Percentiles rank a stretch among this genome's conserved stretches.
These are phyloP conservation scores for Boletus rubropictus DNA, from an alignment of 768 basidiomycete species.

Conservation along the genomic window DNA sequence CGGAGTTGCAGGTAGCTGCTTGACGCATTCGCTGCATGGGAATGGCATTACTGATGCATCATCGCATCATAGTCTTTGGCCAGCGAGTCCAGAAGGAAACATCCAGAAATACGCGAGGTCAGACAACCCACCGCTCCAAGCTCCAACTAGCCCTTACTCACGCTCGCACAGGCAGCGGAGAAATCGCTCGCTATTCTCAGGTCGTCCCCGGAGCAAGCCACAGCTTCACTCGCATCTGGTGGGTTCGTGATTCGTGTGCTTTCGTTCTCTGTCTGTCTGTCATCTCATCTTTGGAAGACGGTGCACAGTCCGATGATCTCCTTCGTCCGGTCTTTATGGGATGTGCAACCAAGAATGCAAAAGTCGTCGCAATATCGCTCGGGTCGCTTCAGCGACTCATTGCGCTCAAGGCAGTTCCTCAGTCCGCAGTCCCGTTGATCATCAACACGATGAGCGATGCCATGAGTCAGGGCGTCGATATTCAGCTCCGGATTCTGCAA, in stretches of 20 bases:
- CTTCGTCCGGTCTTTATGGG: slow-evolving; percentile 90
- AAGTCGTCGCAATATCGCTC: slow-evolving; percentile 89
- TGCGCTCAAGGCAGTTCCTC: slow-evolving; percentile 76
- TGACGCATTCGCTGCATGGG: not conserved
- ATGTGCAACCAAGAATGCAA: slow-evolving; percentile 86
- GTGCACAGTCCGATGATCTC: slow-evolving; percentile 73
- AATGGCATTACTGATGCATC: slow-evolving; percentile 3
- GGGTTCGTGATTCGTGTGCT: slow-evolving; percentile 24
- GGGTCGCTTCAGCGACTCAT: slow-evolving; percentile 90
- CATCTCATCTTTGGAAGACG: slow-evolving; percentile 42
- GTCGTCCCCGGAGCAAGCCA: slow-evolving; percentile 78
- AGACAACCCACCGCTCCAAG: not conserved
- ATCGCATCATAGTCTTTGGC: slow-evolving; percentile 66
- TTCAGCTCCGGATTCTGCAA: slow-evolving; percentile 90
- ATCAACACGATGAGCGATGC: slow-evolving; percentile 82
- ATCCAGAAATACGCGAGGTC: slow-evolving; percentile 93
- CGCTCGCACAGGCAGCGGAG: slow-evolving; percentile 62
- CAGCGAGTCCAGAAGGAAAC: slow-evolving; percentile 81
- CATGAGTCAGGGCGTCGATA: slow-evolving; percentile 92
- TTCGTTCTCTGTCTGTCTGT: not conserved
- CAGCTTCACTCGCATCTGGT: slow-evolving; percentile 69
- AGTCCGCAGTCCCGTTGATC: slow-evolving; percentile 71
- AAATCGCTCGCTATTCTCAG: slow-evolving; percentile 77
- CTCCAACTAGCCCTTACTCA: slow-evolving; percentile 4
- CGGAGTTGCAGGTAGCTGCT: slow-evolving; percentile 58